Percentiles rank a stretch among this genome's conserved stretches.
Conservation (phyloP, 805 yeast genomes). For the Schwanniomyces vanrijiae region DNA sequence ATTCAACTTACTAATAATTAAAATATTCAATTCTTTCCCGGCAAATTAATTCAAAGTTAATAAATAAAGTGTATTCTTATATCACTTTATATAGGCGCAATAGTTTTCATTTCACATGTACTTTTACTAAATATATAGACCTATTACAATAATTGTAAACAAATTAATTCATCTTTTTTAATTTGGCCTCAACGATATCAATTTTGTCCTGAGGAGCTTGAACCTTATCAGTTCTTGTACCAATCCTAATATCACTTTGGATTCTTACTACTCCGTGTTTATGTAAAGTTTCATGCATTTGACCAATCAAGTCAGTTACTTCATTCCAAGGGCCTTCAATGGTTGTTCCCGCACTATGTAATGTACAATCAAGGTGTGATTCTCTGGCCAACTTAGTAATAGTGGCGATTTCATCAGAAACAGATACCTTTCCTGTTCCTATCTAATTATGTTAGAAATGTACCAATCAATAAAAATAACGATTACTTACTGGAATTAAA, state of each 20-base stretch:
- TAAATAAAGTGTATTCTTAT: background rate
- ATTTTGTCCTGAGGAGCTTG: slow-evolving; percentile 76
- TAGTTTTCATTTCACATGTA: background rate
- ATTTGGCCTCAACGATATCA: slow-evolving; percentile 58
- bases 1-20: background rate
- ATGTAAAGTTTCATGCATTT: slow-evolving; percentile 72
- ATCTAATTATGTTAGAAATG: slow-evolving; percentile 40
- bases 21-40: background rate
- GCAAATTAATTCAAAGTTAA: background rate
- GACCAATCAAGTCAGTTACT: slow-evolving; percentile 77
- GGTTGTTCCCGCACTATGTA: slow-evolving; percentile 93
- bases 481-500: slow-evolving; percentile 65
- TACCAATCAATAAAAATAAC: background rate
- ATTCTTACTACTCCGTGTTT: slow-evolving; percentile 69
- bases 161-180: slow-evolving; percentile 12
- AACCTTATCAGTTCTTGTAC: slow-evolving; percentile 75
- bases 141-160: too few relatives aligned
- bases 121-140: background rate
- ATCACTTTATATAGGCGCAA: background rate
- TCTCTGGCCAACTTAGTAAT: slow-evolving; percentile 64
- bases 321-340: slow-evolving; percentile 92
- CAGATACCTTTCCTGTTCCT: slow-evolving; percentile 77
- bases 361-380: slow-evolving; percentile 62
- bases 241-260: slow-evolving; percentile 84
- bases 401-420: slow-evolving; percentile 75